Percentiles rank a stretch among this genome's conserved stretches.
These are phyloP conservation scores for Xerocomus spinulosus DNA, from an alignment of 768 basidiomycete genomes.

Conservation along the genomic window DNA sequence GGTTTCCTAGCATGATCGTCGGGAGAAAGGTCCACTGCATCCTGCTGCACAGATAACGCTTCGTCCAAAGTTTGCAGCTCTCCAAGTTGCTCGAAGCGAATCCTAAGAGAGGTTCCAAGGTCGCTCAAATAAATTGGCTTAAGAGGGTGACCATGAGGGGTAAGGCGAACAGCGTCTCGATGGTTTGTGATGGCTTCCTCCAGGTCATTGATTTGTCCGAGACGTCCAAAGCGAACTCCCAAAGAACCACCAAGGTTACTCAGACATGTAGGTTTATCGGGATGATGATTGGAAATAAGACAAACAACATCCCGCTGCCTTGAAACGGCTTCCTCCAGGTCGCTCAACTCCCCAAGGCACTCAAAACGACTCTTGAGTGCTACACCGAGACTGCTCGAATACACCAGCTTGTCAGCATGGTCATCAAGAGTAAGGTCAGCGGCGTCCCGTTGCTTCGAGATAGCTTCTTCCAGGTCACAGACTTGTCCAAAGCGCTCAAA, in stretches of 20 bases:
- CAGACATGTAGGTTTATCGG: not conserved
- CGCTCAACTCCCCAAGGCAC: not conserved
- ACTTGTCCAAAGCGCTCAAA: not conserved
- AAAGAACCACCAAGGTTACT: not conserved
- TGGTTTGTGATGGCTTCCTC: not conserved
- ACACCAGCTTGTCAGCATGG: not conserved
- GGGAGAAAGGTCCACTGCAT: too few species aligned
- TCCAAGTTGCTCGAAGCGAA: too few species aligned
- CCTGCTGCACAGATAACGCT: too few species aligned
- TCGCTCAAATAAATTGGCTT: too few species aligned
- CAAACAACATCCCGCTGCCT: not conserved
- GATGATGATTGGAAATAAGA: not conserved
- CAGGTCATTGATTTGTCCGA: not conserved
- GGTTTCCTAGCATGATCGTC: too few species aligned
- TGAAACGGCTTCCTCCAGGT: not conserved
- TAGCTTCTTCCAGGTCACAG: not conserved
- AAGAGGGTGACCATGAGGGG: not conserved
- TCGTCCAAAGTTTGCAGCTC: too few species aligned
- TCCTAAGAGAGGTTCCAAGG: too few species aligned
- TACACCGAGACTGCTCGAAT: not conserved
- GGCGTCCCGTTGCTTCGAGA: too few species aligned
- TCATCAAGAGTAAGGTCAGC: not conserved
- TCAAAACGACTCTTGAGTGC: not conserved
- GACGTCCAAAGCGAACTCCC: not conserved
- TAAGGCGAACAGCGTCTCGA: not conserved